phyloP scores from a whole-genome alignment of 192 early-diverging fungal genomes.

The Lunasporangiospora selenospora region DNA sequence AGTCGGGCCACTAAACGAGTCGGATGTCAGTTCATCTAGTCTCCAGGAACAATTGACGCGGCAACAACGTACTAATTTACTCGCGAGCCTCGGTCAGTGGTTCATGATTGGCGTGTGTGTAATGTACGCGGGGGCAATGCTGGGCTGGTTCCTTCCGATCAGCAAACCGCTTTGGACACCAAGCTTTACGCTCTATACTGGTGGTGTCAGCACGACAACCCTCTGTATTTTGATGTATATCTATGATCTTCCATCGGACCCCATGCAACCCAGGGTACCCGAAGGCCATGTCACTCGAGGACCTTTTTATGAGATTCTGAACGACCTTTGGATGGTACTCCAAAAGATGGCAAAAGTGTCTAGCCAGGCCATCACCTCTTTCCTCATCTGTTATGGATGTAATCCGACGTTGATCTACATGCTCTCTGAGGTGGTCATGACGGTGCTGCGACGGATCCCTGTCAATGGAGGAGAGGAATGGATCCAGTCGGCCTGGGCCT shows the following conservation, averaged over 20 bases:
- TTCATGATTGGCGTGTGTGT: constrained; percentile 14
- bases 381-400: constrained; percentile 53
- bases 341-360: not conserved
- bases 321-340: no score
- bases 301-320: no score
- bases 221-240: constrained; percentile 39
- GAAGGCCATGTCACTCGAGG: not conserved
- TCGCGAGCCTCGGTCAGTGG: constrained; percentile 19
- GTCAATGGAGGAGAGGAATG: not conserved
- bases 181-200: constrained; percentile 49
- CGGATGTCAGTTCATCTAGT: no score
- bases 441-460: constrained; percentile 21
- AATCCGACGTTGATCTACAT: constrained; percentile 58
- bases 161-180: constrained; percentile 65
- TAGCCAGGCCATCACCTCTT: not conserved
- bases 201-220: constrained; percentile 24
- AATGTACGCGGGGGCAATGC: constrained; percentile 15
- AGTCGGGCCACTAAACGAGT: no score
- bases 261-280: no score
- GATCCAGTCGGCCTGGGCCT: constrained; percentile 18
- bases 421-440: constrained; percentile 32
- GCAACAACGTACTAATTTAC: no score
- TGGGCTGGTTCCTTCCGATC: constrained; percentile 49
- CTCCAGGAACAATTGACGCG: no score
- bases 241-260: constrained; percentile 42